Base-by-base conservation (phyloP, 352 stramenopile species). In the Pythium sp. region DNA sequence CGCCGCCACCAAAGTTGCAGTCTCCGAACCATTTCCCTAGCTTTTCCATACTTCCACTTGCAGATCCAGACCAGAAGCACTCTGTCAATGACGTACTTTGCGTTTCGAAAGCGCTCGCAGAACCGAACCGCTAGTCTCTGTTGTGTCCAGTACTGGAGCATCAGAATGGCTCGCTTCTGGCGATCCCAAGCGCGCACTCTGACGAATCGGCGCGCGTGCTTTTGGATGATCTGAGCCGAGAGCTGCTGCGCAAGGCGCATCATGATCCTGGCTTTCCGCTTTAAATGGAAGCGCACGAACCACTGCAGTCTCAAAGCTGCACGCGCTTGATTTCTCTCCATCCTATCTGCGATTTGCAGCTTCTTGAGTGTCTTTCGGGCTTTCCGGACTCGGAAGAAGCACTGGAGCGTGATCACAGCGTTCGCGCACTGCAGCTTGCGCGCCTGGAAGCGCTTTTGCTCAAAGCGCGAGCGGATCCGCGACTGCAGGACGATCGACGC, bases 401-500 rank as follows among this genome's bases (percentile, higher is more conserved):
- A 89, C 71, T 90, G 81, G 2, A 92, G 68, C 0, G 70, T 69
- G 6, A 73, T 63, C 0, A 71, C 81, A 24, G 81, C 80, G 30
- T 74, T 76, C 14, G 36, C 28, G 2, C 84, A 79, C 30, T 78
- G 65, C 28, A 90, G 53, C 64, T 84, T 87, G 14, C 79, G 54
- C 0, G 79, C 81, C n/a, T 91, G 82, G 41, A 78, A 93, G 4
- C 75, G 76, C 34, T 84, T 87, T 20, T 87, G 80, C 65, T 93
- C 81, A 6, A 93, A 64, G 3, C 81, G 67, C 5, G 77, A 72
- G 1, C 82, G 76, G 18, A 90, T 67, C 56, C 72, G 86, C 18
- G 79, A 89, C 56, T 93, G 84, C 18, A 93, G 62, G 0, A 89
- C 70, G 26, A 89, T 84, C 0, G 84, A 93, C 0, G 84, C 84